Percentiles rank a stretch among this genome's conserved stretches.
phyloP scores from a whole-genome alignment of 2,329 filamentous ascomycete genomes.

The Hymenoscyphus infarciens region DNA sequence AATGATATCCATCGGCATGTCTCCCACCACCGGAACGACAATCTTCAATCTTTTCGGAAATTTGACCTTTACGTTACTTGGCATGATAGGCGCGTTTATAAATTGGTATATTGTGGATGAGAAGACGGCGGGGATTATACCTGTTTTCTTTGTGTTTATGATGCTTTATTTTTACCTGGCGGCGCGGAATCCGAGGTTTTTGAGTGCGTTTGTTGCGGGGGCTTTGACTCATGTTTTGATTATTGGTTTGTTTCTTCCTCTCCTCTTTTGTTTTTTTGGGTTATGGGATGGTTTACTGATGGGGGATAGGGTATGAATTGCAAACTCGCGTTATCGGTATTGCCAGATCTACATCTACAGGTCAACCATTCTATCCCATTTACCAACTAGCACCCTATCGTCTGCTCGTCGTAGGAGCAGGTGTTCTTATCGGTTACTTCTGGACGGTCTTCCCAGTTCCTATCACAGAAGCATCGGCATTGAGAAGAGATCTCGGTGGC shows the following conservation, averaged over 20 bases:
- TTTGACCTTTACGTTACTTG: slow-evolving; percentile 58
- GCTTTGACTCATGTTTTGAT: slow-evolving; percentile 48
- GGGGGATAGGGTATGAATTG: slow-evolving; percentile 62
- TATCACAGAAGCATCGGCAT: slow-evolving; percentile 63
- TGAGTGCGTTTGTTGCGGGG: slow-evolving; percentile 59
- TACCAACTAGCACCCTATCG: slow-evolving; percentile 67
- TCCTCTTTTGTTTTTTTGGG: not conserved
- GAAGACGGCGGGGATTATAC: slow-evolving; percentile 57
- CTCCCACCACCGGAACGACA: slow-evolving; percentile 57
- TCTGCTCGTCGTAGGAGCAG: slow-evolving; percentile 60
- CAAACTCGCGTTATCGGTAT: slow-evolving; percentile 63
- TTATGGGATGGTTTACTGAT: not conserved
- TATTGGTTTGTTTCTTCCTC: slow-evolving; percentile 18
- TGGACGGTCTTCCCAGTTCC: slow-evolving; percentile 74
- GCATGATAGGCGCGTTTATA: slow-evolving; percentile 58
- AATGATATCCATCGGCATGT: slow-evolving; percentile 41
- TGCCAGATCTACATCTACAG: slow-evolving; percentile 48
- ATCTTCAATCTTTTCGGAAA: slow-evolving; percentile 66
- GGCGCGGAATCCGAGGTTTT: slow-evolving; percentile 60
- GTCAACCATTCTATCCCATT: slow-evolving; percentile 63
- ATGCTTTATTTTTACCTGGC: slow-evolving; percentile 63
- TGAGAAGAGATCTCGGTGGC: slow-evolving; percentile 62
- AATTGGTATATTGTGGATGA: slow-evolving; percentile 68
- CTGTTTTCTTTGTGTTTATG: slow-evolving; percentile 63
- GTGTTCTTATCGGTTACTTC: slow-evolving; percentile 64